Base-by-base conservation (phyloP, 192 early-diverging fungal genomes). In the Linnemannia hyalina region DNA sequence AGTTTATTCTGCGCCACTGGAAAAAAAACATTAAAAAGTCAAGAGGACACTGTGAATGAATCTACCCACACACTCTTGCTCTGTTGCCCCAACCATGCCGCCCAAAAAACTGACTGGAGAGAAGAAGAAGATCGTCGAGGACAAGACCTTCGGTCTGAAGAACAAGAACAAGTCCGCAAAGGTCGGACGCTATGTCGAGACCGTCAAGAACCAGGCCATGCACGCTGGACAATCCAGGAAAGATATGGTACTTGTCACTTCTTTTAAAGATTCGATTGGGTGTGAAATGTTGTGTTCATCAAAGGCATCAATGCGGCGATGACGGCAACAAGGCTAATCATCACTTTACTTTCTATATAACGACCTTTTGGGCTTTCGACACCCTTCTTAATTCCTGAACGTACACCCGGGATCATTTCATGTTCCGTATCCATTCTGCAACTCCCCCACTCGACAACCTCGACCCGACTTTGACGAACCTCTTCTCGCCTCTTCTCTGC, bases 111-210 rank as follows among this genome's bases (percentile, higher is more conserved):
- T 91, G 29, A 81, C 91, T 60, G 94, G 91, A 80, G 91, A 91
- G 38, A 96, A 96, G 90, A 92, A 94, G 77, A 96, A 98, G 92
- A 81, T 89, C 47, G 93, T 96, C 75, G 98, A 98, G 83, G 98
- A 99, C 90, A 97, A 98, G 93, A 99, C 97, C 63, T 99, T 99
- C 91, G 97, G 99, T 57, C 91, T 99, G 65, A 99, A 99, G 86
- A 99, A 99, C 92, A 99, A 99, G 89, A 99, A 99, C 91, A 97
- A 97, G 78, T 98, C 97, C 38, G 92, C 92, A 74, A 99, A 99
- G 89, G 97, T 98, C 36, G 87, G 89, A 4, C 92, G 95, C 73
- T 98, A 96, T 93, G 97, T 99, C 68, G 91, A 98, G 88, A 95
- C 97, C 83, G 97, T 99, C 32, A 90, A 97, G 85, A 85, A 91